A percentile compares a stretch with the other conserved stretches of the same genome.
phyloP scores from a whole-genome alignment of 75 land plant genomes.

The Gnetum montanum region DNA sequence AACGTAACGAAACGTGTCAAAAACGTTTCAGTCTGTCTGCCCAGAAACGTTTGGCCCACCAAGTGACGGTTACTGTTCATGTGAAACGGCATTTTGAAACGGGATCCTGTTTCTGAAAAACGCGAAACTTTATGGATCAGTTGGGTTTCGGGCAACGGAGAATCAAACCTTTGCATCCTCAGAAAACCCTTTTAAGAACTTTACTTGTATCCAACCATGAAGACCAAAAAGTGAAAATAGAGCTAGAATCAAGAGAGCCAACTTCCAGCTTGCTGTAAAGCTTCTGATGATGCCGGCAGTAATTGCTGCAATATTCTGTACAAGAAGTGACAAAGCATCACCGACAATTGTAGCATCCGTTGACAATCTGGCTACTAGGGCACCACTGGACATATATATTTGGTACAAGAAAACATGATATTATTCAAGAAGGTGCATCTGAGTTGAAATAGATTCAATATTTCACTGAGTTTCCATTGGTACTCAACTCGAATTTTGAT shows the following conservation, averaged over 20 bases:
- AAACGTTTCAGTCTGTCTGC: too few species aligned
- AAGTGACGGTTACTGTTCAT: too few species aligned
- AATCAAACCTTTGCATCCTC: constrained; percentile 47
- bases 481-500: constrained; percentile 36
- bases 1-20: too few species aligned
- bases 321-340: constrained; percentile 52
- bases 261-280: constrained; percentile 35
- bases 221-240: constrained; percentile 31
- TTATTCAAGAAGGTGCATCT: too few species aligned
- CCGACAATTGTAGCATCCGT: constrained; percentile 74
- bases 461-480: too few species aligned
- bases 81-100: too few species aligned
- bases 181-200: constrained; percentile 37
- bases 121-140: too few species aligned
- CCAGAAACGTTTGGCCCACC: too few species aligned
- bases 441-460: too few species aligned
- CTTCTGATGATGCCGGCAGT: constrained; percentile 31
- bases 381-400: constrained; percentile 44
- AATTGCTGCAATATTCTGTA: constrained; percentile 49
- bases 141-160: too few species aligned
- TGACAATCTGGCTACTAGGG: constrained; percentile 74
- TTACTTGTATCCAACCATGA: constrained; percentile 26
- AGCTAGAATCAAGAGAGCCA: constrained; percentile 29
- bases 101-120: too few species aligned
- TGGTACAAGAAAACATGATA: constrained; percentile 7